Evolutionary conservation across 108 stramenopile genomes (phyloP).

Genomic region (Nitzschia sp.): DNA sequence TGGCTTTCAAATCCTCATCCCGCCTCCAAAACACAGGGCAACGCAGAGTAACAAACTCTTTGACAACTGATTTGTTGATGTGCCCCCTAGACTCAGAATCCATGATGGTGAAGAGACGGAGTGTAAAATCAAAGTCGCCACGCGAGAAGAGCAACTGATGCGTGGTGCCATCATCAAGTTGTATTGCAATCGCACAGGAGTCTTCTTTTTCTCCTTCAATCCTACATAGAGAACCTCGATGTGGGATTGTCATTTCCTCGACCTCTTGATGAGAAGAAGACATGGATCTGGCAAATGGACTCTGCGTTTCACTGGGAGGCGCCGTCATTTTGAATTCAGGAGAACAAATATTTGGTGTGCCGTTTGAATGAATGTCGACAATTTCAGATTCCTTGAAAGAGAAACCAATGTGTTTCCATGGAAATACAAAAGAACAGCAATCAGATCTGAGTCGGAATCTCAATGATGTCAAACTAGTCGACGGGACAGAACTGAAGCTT

Average conservation of each 20-base stretch:
- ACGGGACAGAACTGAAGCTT: too few relatives aligned
- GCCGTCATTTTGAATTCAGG: too few relatives aligned
- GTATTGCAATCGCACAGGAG: slow-evolving; percentile 36
- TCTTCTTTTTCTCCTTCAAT: slow-evolving; percentile 32
- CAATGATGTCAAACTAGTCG: too few relatives aligned
- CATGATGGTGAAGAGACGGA: slow-evolving; percentile 70
- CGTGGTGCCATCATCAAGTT: slow-evolving; percentile 20
- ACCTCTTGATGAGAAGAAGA: slow-evolving; percentile 4
- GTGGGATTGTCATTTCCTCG: slow-evolving; percentile 30
- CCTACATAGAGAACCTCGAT: slow-evolving; percentile 50
- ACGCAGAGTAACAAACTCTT: slow-evolving; percentile 72
- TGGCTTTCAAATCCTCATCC: slow-evolving; percentile 59
- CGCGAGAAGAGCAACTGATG: slow-evolving; percentile 61
- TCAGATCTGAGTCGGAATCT: too few relatives aligned
- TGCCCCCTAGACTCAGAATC: slow-evolving; percentile 73
- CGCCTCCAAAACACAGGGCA: slow-evolving; percentile 81
- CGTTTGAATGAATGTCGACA: too few relatives aligned
- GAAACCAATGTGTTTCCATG: too few relatives aligned
- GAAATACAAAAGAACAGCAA: too few relatives aligned
- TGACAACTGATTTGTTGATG: slow-evolving; percentile 55
- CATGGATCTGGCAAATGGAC: slow-evolving; percentile 18
- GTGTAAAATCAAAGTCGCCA: slow-evolving; percentile 68
- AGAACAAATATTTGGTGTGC: too few relatives aligned
- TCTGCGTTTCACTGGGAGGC: background rate
- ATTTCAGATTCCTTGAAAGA: too few relatives aligned